Percentiles rank a stretch among this genome's conserved stretches.
Evolutionary conservation across 2,329 filamentous ascomycete genomes (phyloP).

Genomic region (Cladophialophora carrionii): DNA sequence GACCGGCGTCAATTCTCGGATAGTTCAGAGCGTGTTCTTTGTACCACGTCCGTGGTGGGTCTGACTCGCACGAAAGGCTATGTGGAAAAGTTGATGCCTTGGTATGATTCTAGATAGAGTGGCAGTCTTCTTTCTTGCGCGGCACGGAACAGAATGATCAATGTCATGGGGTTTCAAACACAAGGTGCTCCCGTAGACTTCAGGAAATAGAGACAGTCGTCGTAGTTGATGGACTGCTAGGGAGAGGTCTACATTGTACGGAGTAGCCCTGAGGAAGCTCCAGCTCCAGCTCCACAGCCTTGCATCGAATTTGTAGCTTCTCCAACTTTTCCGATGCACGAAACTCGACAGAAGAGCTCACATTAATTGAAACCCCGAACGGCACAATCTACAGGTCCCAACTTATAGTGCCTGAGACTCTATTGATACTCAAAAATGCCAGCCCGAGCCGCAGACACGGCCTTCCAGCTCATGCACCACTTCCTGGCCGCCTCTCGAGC

Average conservation of each 20-base stretch:
- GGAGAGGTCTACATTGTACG: too few relatives aligned
- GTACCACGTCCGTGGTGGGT: neutral
- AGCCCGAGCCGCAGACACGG: conserved; percentile 15
- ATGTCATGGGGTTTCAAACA: neutral
- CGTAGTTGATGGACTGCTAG: neutral
- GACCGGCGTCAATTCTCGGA: conserved; percentile 28
- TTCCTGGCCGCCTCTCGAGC: conserved; percentile 2
- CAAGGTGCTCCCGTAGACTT: too few relatives aligned
- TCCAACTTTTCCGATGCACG: neutral
- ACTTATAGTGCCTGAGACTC: neutral
- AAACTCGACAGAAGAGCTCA: neutral
- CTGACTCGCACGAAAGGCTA: conserved; percentile 1
- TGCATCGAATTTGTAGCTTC: neutral
- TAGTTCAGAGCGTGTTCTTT: conserved; percentile 11
- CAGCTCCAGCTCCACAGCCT: neutral
- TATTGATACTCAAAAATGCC: conserved; percentile 11
- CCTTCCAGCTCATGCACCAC: conserved; percentile 15
- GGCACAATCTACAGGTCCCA: neutral
- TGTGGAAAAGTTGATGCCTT: conserved; percentile 16
- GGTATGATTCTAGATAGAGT: conserved; percentile 26
- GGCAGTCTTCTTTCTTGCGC: conserved; percentile 12
- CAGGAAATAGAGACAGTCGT: neutral
- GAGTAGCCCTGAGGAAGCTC: neutral
- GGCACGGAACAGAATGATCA: conserved; percentile 9
- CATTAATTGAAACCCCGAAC: neutral